Evolutionary conservation across 139 green algal species (phyloP).

Genomic region (Picochlorum sp.): DNA sequence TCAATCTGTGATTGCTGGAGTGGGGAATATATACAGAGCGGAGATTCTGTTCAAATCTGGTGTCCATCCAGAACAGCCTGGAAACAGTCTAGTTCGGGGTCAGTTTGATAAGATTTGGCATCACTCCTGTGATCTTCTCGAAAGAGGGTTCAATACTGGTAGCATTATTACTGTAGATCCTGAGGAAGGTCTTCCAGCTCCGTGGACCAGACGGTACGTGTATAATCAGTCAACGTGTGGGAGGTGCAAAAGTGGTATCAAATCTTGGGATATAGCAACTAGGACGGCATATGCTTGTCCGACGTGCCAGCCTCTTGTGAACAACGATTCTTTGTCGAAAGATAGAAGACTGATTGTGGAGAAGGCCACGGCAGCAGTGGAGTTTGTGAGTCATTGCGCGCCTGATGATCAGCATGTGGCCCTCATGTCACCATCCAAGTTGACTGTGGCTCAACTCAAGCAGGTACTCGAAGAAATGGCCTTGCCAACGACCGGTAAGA

Average conservation of each 20-base stretch:
- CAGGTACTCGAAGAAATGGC: background rate
- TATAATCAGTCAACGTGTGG: conserved; percentile 76
- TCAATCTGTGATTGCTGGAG: conserved; percentile 61
- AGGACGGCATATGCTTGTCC: conserved; percentile 64
- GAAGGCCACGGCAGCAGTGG: conserved; percentile 4
- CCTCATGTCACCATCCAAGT: conserved; percentile 2
- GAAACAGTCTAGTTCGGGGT: conserved; percentile 26
- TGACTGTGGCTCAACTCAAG: conserved; percentile 28
- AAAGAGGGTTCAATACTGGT: conserved; percentile 59
- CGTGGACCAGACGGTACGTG: conserved; percentile 55
- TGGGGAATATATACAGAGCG: conserved; percentile 84
- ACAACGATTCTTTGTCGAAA: background rate
- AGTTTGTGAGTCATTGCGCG: conserved; percentile 63
- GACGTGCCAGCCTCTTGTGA: conserved; percentile 46
- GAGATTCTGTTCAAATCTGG: conserved; percentile 51
- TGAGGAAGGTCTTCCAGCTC: conserved; percentile 59
- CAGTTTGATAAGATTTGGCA: conserved; percentile 47
- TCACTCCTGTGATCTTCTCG: conserved; percentile 55
- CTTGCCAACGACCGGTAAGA: background rate
- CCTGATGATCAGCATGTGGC: conserved; percentile 32
- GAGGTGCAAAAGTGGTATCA: conserved; percentile 40
- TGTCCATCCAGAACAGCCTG: conserved; percentile 70
- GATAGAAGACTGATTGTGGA: conserved; percentile 20
- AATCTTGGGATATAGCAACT: conserved; percentile 62
- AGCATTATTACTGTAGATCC: conserved; percentile 80